Evolutionary conservation across 495 filamentous ascomycete genomes (phyloP), one percentile per base, ranked within the genome.

Genomic region (Astrocystis sublimbata): DNA sequence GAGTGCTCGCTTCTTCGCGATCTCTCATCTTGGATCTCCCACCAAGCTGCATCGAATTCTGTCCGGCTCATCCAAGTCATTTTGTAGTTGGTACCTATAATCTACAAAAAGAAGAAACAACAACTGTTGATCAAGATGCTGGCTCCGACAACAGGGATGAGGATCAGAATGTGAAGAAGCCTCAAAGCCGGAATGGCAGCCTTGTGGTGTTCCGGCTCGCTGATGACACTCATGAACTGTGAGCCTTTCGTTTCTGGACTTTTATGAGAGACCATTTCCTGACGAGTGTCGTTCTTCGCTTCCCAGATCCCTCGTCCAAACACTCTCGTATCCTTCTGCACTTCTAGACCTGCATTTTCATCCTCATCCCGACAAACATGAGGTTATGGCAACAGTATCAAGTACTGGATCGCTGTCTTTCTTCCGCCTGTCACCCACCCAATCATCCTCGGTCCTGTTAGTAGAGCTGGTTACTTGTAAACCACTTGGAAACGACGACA

Each of bases 71-170:
- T 38, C 84, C 85, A 6, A 77, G 88, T 8, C 85, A 86, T 65
- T 87, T 97, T 65, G 74, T 96, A 1, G 81, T 97, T 40, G 94
- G 94, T 21, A 97, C 94, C 1, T 98, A 98, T 73, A 77, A 87
- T 47, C 79, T 97, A 26, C 81, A 91, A 55, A 81, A 83, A 56
- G 73, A 76, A 4, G 75, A 80, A 6, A 28, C 68, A n/a, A 59
- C 66, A 9, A 53, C 47, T 19, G 47, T 55, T 13, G 66, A 13
- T 2, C 65, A 67, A 26, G 71, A 72, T 26, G 62, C 51, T 10
- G 30, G 62, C 0, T 43, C 38, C 6, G 67, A 69, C 36, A 69
- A 72, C 19, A 63, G 61, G 12, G 50, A 63, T 1, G 67, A 62
- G 17, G 52, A 62, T 26, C 42, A 58, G 10, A 46, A 54, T 12